Evolutionary conservation across 1,284 basidiomycete genomes (phyloP).

Genomic region (Ustilago sp.): DNA sequence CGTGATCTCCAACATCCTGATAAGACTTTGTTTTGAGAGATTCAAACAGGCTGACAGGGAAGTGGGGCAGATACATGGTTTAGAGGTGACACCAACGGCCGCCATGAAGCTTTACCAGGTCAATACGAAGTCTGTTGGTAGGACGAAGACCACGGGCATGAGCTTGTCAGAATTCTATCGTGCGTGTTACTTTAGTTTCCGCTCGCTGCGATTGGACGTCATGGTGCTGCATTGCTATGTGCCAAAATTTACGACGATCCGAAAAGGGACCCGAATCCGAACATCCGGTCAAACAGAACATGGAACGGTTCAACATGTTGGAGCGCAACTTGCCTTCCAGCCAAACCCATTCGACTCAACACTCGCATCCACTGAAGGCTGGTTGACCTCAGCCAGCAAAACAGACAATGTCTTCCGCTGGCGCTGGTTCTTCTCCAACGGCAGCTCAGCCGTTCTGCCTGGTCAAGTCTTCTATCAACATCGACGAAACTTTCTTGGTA

Average conservation of each 20-base stretch:
- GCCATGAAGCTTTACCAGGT: no score
- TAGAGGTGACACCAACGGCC: no score
- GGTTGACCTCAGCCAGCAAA: background rate
- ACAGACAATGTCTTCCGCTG: conserved; percentile 14
- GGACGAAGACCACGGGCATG: background rate
- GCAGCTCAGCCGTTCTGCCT: conserved; percentile 49
- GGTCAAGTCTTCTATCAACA: conserved; percentile 67
- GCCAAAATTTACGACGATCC: background rate
- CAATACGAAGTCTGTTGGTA: background rate
- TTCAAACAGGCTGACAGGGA: no score
- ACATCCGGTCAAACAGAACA: conserved; percentile 14
- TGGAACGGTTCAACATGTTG: background rate
- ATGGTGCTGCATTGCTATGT: conserved; percentile 21
- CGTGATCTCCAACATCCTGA: conserved; percentile 35
- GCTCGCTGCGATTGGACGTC: conserved; percentile 19
- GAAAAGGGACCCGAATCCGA: conserved; percentile 8
- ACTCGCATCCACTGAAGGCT: background rate
- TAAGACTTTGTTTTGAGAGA: background rate
- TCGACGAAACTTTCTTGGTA: conserved; percentile 67
- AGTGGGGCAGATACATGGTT: no score
- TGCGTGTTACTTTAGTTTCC: conserved; percentile 2
- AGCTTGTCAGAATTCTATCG: conserved; percentile 15
- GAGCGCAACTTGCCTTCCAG: background rate
- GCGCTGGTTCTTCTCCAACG: conserved; percentile 5
- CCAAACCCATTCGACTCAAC: background rate